Percentiles rank a stretch among this genome's conserved stretches.
Evolutionary conservation across 345 rosid species (phyloP).

Genomic region (Eutrema heterophyllum): DNA sequence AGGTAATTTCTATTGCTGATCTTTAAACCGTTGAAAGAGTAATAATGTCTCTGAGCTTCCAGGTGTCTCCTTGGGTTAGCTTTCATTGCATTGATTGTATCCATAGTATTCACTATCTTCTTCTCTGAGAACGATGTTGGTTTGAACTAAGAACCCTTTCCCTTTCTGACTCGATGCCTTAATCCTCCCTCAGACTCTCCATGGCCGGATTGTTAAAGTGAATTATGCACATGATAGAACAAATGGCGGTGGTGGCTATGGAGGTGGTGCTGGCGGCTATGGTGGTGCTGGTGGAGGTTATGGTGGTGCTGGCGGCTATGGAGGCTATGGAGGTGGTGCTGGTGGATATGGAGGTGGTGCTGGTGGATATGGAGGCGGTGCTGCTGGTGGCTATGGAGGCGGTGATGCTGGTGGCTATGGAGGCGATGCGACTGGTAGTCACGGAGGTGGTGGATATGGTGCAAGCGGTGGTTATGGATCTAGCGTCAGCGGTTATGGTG

Average conservation of each 20-base stretch:
- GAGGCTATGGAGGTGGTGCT: conserved; percentile 14
- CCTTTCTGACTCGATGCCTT: background rate
- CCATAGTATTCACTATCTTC: background rate
- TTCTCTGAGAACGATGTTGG: background rate
- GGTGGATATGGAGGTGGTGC: conserved; percentile 24
- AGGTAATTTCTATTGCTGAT: conserved; percentile 40
- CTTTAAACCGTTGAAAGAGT: background rate
- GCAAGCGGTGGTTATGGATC: conserved; percentile 28
- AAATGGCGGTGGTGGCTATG: conserved; percentile 36
- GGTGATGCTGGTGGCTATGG: conserved; percentile 11
- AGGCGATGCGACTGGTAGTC: conserved; percentile 15
- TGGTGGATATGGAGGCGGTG: conserved; percentile 34
- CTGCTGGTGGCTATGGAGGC: background rate
- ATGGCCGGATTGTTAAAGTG: conserved; percentile 74
- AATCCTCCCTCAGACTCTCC: conserved; percentile 50
- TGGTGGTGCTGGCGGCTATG: conserved; percentile 19
- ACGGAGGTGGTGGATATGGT: conserved; percentile 25
- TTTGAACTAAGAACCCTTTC: background rate
- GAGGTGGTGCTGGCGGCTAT: conserved; percentile 23
- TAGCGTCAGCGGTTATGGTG: conserved; percentile 20
- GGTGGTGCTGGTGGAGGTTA: conserved; percentile 29
- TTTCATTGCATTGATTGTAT: background rate
- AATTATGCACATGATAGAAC: conserved; percentile 73
- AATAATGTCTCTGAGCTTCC: background rate
- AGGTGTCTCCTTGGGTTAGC: background rate